phyloP scores from a whole-genome alignment of 306 rosid species.

The Quercus suber region DNA sequence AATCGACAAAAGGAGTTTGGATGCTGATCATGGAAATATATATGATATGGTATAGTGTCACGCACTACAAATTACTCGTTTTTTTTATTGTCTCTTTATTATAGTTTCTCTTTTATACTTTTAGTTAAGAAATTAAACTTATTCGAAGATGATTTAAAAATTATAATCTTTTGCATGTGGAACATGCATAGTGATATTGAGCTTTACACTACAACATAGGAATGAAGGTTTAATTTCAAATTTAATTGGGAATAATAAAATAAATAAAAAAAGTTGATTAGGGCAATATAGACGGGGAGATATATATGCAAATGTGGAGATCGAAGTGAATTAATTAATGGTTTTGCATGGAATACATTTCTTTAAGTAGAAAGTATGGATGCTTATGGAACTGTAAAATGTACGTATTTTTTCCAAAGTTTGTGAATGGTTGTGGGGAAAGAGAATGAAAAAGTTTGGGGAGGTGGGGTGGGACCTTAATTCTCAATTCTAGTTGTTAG shows the following conservation, averaged over 20 bases:
- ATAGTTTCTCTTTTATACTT: no score
- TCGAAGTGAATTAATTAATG: neutral
- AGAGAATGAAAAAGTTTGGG: constrained; percentile 17
- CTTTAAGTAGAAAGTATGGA: constrained; percentile 35
- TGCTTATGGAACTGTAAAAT: constrained; percentile 36
- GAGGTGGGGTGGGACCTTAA: constrained; percentile 43
- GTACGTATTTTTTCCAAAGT: constrained; percentile 26
- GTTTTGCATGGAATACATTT: constrained; percentile 36
- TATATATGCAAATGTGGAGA: no score
- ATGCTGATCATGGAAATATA: neutral
- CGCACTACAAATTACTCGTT: neutral
- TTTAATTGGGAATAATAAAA: no score
- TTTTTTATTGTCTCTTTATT: neutral
- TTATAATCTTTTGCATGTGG: no score
- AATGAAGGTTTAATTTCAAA: no score
- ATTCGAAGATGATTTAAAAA: no score
- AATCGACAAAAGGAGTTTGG: constrained; percentile 15
- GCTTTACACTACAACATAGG: no score
- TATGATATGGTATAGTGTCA: neutral
- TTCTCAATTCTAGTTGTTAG: constrained; percentile 24
- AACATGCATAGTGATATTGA: no score
- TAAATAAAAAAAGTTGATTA: constrained; percentile 2
- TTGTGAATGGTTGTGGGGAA: constrained; percentile 39
- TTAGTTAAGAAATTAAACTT: neutral
- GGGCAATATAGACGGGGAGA: neutral